phyloP scores from a whole-genome alignment of 2,329 filamentous ascomycete species.

The Proliferodiscus dingleyae region DNA sequence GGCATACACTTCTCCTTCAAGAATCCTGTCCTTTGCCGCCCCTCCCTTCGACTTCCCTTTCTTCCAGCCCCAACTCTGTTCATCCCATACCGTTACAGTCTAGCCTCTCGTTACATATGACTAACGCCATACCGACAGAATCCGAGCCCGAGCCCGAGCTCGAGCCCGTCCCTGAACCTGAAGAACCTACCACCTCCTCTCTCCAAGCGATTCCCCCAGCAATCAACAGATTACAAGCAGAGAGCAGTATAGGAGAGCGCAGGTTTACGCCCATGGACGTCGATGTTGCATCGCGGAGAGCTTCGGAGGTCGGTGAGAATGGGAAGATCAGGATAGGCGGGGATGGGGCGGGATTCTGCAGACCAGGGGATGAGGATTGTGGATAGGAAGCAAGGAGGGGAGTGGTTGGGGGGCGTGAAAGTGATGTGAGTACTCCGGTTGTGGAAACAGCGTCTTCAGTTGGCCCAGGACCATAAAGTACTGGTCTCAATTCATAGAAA shows the following conservation, averaged over 20 bases:
- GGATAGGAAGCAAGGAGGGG: neutral
- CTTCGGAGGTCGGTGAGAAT: neutral
- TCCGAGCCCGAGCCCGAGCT: neutral
- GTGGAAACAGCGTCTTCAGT: neutral
- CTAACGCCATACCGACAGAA: too few species aligned
- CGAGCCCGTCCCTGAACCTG: neutral
- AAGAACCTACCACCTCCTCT: neutral
- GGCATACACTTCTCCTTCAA: too few species aligned
- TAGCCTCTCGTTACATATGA: too few species aligned
- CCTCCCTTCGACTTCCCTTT: neutral
- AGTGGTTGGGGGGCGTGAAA: neutral
- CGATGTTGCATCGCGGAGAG: constrained; percentile 1
- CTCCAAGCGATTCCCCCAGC: neutral
- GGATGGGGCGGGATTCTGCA: constrained; percentile 10
- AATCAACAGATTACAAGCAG: constrained; percentile 1
- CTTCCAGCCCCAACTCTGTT: neutral
- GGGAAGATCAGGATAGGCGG: constrained; percentile 4
- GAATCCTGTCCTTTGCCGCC: neutral
- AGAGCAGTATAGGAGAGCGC: constrained; percentile 1
- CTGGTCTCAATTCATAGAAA: too few species aligned
- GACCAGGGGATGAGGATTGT: constrained; percentile 16
- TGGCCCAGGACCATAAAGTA: too few species aligned
- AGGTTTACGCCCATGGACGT: constrained; percentile 14
- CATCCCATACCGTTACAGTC: too few species aligned
- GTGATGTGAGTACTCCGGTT: neutral